Evolutionary conservation across 2,329 filamentous ascomycete species (phyloP), one percentile per base, ranked within the genome.

Genomic region (Sporothrix phasma): DNA sequence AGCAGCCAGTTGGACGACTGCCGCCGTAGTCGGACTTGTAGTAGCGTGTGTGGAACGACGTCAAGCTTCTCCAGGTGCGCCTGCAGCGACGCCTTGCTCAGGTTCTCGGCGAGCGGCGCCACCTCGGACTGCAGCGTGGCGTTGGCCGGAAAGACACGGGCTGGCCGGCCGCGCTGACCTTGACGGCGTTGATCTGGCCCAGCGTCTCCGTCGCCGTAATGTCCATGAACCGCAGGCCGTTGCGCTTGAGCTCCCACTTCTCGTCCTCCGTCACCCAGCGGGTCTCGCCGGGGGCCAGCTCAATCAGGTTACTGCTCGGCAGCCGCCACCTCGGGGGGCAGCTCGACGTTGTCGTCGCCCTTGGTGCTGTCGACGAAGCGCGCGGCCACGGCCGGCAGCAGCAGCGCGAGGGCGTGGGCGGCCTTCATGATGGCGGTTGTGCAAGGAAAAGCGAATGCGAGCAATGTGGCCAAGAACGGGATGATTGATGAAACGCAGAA

Each of bases 201-300:
- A 89, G 81, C 59, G 88, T 82, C 61, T 80, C 79, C 64, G 86
- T 84, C 47, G 90, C 83, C 66, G 94, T 97, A 72, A 97, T 92
- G 77, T 97, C 93, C 82, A 97, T 95, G 81, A 97, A 97, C 71
- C 87, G 89, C 69, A 87, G 81, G 71, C 92, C 92, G 73, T 89
- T 92, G 69, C 91, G 82, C 72, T 89, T 87, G 68, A 97, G 78
- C 75, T 88, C 86, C 92, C 93, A 97, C 77, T 97, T 99, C 78
- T 97, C 87, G 41, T 96, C 90, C 71, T 97, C 93, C 0, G 90
- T 95, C 37, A 97, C 88, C 89, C 90, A 94, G 80, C 83, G 80
- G 26, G 87, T 92, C 73, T 93, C 82, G 64, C 89, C 91, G 3
- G 91, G 91, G n/a, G 84, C 83, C 29, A 94, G 81, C 78, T 97